Percentiles rank a stretch among this genome's conserved stretches.
Conservation (phyloP, 352 stramenopile genomes). For the Globisporangium orthogonon region DNA sequence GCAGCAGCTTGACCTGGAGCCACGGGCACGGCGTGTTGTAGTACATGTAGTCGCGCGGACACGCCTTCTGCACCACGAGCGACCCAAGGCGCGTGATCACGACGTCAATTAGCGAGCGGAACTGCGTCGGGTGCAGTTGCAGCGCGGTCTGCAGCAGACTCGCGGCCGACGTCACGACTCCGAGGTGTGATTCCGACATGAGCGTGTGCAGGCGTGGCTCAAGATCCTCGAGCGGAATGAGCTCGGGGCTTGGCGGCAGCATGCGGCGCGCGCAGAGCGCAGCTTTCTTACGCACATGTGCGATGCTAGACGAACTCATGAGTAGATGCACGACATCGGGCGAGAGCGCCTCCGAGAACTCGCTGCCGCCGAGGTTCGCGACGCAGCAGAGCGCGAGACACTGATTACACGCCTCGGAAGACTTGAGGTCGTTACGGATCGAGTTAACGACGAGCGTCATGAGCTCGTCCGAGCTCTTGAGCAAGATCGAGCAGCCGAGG, state of each 20-base stretch:
- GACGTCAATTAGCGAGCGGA: conserved; percentile 91
- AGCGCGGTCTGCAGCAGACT: conserved; percentile 89
- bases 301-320: conserved; percentile 87
- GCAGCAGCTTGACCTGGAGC: conserved; percentile 92
- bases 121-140: conserved; percentile 83
- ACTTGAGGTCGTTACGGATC: conserved; percentile 95
- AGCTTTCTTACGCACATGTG: conserved; percentile 96
- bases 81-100: conserved; percentile 89
- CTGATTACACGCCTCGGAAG: conserved; percentile 79
- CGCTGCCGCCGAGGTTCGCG: conserved; percentile 93
- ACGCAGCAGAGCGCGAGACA: conserved; percentile 94
- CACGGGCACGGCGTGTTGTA: conserved; percentile 95
- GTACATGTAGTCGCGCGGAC: conserved; percentile 95
- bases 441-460: conserved; percentile 94
- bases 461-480: conserved; percentile 88
- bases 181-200: conserved; percentile 91
- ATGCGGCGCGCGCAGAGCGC: conserved; percentile 93
- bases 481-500: conserved; percentile 92
- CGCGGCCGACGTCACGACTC: conserved; percentile 91
- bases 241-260: conserved; percentile 89
- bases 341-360: conserved; percentile 93
- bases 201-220: conserved; percentile 64
- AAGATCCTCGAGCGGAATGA: conserved; percentile 83
- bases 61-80: conserved; percentile 93
- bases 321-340: conserved; percentile 92